Evolutionary conservation across 352 stramenopile genomes (phyloP).

Genomic region (Phytopythium boreale): DNA sequence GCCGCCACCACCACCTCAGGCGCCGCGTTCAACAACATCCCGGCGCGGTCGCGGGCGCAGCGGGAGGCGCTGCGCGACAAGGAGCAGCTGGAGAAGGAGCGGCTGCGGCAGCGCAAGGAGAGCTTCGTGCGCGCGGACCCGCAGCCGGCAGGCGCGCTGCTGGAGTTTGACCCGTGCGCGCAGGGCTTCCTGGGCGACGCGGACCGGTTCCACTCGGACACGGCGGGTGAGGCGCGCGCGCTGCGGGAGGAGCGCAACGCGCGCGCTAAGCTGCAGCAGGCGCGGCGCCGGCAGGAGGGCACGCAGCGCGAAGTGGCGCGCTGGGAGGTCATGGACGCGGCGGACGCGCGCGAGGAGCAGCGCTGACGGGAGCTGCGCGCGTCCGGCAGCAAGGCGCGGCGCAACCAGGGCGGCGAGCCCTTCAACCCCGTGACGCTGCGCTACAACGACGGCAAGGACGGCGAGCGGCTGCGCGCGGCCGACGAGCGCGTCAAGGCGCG

Average conservation of each 20-base stretch:
- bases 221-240: slow-evolving; percentile 76
- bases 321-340: slow-evolving; percentile 82
- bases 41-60: slow-evolving; percentile 59
- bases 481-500: slow-evolving; percentile 76
- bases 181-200: slow-evolving; percentile 83
- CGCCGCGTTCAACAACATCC: slow-evolving; percentile 75
- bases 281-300: slow-evolving; percentile 53
- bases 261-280: slow-evolving; percentile 56
- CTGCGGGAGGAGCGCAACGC: slow-evolving; percentile 48
- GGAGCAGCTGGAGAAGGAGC: slow-evolving; percentile 75
- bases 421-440: slow-evolving; percentile 88
- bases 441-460: slow-evolving; percentile 86
- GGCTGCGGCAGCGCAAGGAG: slow-evolving; percentile 62
- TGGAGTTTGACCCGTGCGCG: slow-evolving; percentile 53
- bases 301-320: slow-evolving; percentile 74
- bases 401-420: slow-evolving; percentile 83
- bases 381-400: slow-evolving; percentile 73
- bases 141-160: slow-evolving; percentile 60
- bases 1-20: neutral
- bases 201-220: slow-evolving; percentile 90
- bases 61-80: slow-evolving; percentile 72
- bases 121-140: slow-evolving; percentile 62
- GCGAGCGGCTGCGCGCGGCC: slow-evolving; percentile 54
- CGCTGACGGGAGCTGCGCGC: slow-evolving; percentile 55
- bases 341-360: slow-evolving; percentile 61